Evolutionary conservation across 73 alveolate genomes (phyloP), one percentile per base, ranked within the genome.

Genomic region (Tetrahymena malaccensis): DNA sequence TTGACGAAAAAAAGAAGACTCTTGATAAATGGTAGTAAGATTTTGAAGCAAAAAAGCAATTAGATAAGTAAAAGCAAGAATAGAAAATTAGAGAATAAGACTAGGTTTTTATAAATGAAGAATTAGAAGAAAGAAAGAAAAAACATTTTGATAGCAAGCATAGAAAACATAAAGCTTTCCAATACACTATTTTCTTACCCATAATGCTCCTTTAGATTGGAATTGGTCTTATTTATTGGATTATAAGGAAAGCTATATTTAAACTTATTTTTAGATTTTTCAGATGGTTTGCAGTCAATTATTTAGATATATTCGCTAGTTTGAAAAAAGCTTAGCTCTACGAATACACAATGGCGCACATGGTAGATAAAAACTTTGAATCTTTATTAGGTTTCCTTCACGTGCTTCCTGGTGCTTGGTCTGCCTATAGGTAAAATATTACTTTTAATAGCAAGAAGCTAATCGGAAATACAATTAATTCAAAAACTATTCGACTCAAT

Each of bases 361-460:
- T 95, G 34, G 94, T 95, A 27, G 98, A 96, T 94, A 95, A 95
- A 83, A 93, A 96, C 22, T 93, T 85, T 31, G 98, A 96, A 96
- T 95, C 97, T 43, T 34, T 96, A 13, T 55, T 96, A 58, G 97
- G 97, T 94, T 96, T 93, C 50, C 94, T 96, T n/a, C 96, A 96
- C 94, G 98, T 96, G 22, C 84, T 96, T 22, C 98, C 98, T 8
- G 97, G 97, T 35, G 98, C 97, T 27, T 96, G 96, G 50, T 94
- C 97, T n/a, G 98, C 97, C 17, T 96, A 96, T 93, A 83, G 97
- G 93, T 96, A 40, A 40, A 0, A 40, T 2, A 35, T 35, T 35
- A 6, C 6, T 35, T 35, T 35, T 35, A 35, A 4, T n/a, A n/a
- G n/a, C n/a, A n/a, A n/a, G n/a, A n/a, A n/a, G n/a, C n/a, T n/a